Conservation (phyloP, 345 rosid species). For the Clausena lansium region DNA sequence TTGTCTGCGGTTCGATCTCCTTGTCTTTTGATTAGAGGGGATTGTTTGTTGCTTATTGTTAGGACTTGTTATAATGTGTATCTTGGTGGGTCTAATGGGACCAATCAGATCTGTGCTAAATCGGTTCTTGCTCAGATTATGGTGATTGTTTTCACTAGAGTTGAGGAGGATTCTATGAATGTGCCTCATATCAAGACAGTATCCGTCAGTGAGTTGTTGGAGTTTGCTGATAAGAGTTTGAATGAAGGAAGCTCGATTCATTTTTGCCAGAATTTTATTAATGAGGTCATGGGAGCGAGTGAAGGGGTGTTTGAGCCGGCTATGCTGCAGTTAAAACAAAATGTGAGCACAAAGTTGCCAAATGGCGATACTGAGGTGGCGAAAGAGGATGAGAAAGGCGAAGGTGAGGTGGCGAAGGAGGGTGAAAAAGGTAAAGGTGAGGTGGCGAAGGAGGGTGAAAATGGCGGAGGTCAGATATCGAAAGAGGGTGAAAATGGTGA, state of each 20-base stretch:
- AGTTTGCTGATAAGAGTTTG: constrained; percentile 78
- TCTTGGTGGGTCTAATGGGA: constrained; percentile 73
- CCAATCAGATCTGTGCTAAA: constrained; percentile 97
- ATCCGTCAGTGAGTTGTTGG: constrained; percentile 68
- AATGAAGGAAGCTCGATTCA: constrained; percentile 86
- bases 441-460: constrained; percentile 14
- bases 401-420: constrained; percentile 20
- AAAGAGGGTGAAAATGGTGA: not conserved
- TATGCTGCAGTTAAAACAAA: constrained; percentile 29
- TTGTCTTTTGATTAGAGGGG: constrained; percentile 73
- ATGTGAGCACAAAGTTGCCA: constrained; percentile 29
- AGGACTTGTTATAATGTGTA: constrained; percentile 91
- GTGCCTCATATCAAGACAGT: constrained; percentile 43
- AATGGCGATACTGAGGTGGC: constrained; percentile 42
- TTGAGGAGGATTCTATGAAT: constrained; percentile 68
- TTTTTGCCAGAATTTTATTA: constrained; percentile 68
- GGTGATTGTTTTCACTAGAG: constrained; percentile 68
- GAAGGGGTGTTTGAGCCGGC: constrained; percentile 56
- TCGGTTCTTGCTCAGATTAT: constrained; percentile 84
- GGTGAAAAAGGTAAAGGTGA: not conserved
- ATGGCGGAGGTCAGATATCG: not conserved
- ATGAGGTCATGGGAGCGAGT: constrained; percentile 61
- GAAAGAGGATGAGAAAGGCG: not conserved
- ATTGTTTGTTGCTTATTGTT: constrained; percentile 67
- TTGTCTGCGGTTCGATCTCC: constrained; percentile 78